These are phyloP conservation scores for Crucibulum laeve DNA, from an alignment of 768 basidiomycete species.

Conservation along the genomic window DNA sequence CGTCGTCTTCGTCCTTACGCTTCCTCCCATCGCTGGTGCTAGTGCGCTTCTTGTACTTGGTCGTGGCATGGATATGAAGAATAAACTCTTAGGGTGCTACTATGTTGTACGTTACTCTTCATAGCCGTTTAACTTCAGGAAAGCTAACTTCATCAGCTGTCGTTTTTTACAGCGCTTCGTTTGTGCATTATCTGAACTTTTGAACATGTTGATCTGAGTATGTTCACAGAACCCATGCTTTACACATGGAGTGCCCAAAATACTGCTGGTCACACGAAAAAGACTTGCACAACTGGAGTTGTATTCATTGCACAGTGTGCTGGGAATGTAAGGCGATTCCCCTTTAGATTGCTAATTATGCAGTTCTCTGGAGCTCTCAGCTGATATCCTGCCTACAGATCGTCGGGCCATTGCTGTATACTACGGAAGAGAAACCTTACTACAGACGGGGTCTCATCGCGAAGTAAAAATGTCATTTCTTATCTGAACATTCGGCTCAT, in stretches of 20 bases:
- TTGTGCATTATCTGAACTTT: constrained; percentile 1
- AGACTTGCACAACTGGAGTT: constrained; percentile 34
- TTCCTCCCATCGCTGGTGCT: constrained; percentile 35
- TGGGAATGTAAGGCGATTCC: constrained; percentile 29
- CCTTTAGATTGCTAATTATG: neutral
- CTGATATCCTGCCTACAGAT: constrained; percentile 13
- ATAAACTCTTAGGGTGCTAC: constrained; percentile 30
- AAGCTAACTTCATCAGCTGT: constrained; percentile 16
- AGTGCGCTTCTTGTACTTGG: constrained; percentile 26
- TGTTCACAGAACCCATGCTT: constrained; percentile 28
- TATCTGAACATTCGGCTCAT: neutral
- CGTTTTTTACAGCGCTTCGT: constrained; percentile 31
- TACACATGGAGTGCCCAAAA: constrained; percentile 38
- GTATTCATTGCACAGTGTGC: constrained; percentile 42
- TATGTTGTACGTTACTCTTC: constrained; percentile 25
- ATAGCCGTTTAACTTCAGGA: neutral
- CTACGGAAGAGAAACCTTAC: constrained; percentile 28
- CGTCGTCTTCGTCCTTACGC: constrained; percentile 27
- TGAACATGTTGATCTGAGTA: neutral
- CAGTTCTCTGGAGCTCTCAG: neutral
- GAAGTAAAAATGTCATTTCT: constrained; percentile 18
- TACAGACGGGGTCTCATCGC: constrained; percentile 35
- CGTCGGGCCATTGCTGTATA: constrained; percentile 33
- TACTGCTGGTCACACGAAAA: constrained; percentile 39
- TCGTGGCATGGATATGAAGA: constrained; percentile 20